Evolutionary conservation across 2,329 filamentous ascomycete species (phyloP), one percentile per base, ranked within the genome.

Genomic region (Macrophomina tecta): DNA sequence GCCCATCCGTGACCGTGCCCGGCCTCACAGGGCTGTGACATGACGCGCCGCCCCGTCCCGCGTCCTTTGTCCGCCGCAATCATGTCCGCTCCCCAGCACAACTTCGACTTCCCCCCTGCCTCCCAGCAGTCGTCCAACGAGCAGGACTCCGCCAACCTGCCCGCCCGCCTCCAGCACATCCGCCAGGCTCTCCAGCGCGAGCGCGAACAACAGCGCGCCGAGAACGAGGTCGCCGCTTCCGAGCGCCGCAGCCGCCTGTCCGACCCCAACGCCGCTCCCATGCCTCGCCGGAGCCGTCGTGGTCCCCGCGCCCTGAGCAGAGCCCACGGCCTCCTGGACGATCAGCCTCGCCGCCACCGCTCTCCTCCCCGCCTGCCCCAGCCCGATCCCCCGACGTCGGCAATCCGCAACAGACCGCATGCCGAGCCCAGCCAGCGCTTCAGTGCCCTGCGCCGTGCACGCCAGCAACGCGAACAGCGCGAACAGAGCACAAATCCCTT

Each of bases 31-130:
- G 32, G 16, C 64, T 40, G 64, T 36, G 40, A 40, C 42, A 61
- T 62, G 63, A 64, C 63, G 49, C 61, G 42, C 60, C 38, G 45
- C 23, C 45, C 49, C 51, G 32, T 64, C 42, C 51, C 45, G 58
- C n/a, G 67, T 64, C 68, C 75, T 65, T 77, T 75, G 61, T 61
- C 52, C 40, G 55, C 53, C 36, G 40, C 18, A 36, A 61, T 14
- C 71, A 75, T 75, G 42, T 75, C 75, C 42, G 80, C 78, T 68
- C 32, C 58, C 4, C 36, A 32, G 49, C 46, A 56, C 55, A 75
- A 74, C 70, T 82, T 82, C 72, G 82, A 83, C 73, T 78, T 78
- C 64, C 82, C 82, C 28, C 79, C 80, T 52, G 81, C 82, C 49
- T 46, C 40, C 28, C 28, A 46, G 8, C 38, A 60, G 40, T 40